Evolutionary conservation across 441 rosid genomes (phyloP), one percentile per base, ranked within the genome.

Genomic region (Erodium moschatum): DNA sequence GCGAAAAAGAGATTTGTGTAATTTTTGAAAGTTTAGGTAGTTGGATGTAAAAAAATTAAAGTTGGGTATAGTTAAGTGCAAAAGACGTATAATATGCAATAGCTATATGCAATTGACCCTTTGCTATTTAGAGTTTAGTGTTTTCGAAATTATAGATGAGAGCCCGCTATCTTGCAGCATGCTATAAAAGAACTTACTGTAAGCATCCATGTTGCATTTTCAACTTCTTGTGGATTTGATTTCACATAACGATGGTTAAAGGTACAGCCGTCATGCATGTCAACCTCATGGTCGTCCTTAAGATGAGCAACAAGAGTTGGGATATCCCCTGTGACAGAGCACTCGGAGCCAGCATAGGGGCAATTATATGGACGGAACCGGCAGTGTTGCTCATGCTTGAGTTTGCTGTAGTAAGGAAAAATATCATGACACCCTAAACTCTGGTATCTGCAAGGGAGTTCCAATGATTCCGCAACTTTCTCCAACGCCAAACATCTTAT

Each of bases 181-280:
- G 61, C 11, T 56, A 8, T 13, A 5, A 74, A 70, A 74, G 61
- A 68, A 65, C 83, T 85, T 81, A 91, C 96, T 27, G 97, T 91
- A 70, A 89, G 79, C 96, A 86, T 91, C 92, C 97, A 87, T 42
- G 94, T 91, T 66, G 96, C 96, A 70, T 91, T 89, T 76, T 89
- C 96, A 33, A 89, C 89, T 74, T 87, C 97, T 1, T 77, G 86
- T 3, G 97, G 89, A 76, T 86, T 84, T 66, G 96, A 80, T 73
- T 91, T 89, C 13, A 89, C 93, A 72, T 91, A 89, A 71, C 92
- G 81, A 74, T 91, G 92, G 76, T 87, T 91, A 82, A 89, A 91
- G n/a, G 88, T 84, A 67, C 87, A 83, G 0, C 96, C 93, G 42
- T 89, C 85, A 62, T 89, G 96, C 97, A 87, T 84, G 74, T 91